Conservation (phyloP, 2,329 filamentous ascomycete species). For the Colletotrichum sp. region DNA sequence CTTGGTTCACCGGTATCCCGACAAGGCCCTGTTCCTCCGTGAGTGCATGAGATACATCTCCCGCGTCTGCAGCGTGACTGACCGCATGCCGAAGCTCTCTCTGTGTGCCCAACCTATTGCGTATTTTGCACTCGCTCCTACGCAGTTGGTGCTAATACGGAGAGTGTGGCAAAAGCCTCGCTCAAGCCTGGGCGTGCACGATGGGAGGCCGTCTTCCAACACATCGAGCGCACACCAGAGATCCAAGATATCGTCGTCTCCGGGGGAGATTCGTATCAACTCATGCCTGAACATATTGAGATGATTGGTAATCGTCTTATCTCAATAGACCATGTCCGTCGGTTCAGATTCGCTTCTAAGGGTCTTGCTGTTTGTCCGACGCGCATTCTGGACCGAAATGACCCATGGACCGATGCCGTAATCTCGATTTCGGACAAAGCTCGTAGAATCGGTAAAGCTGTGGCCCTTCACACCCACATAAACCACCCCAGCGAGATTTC, state of each 20-base stretch:
- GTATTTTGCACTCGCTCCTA: slow-evolving; percentile 67
- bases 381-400: slow-evolving; percentile 55
- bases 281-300: slow-evolving; percentile 55
- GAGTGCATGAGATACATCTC: slow-evolving; percentile 24
- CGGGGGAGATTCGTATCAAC: slow-evolving; percentile 65
- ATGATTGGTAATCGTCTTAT: slow-evolving; percentile 61
- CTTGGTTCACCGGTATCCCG: slow-evolving; percentile 67
- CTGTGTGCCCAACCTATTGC: slow-evolving; percentile 68
- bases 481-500: slow-evolving; percentile 68
- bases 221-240: slow-evolving; percentile 55
- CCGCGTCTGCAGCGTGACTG: neutral
- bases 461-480: slow-evolving; percentile 70
- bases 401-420: slow-evolving; percentile 59
- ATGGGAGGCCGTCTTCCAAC: slow-evolving; percentile 62
- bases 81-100: slow-evolving; percentile 48
- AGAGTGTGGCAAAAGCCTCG: slow-evolving; percentile 50
- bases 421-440: slow-evolving; percentile 56
- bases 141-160: slow-evolving; percentile 60
- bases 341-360: slow-evolving; percentile 67
- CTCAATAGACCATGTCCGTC: slow-evolving; percentile 60
- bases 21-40: slow-evolving; percentile 68
- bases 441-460: slow-evolving; percentile 58
- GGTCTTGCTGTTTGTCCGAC: slow-evolving; percentile 64
- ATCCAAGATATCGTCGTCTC: slow-evolving; percentile 67
- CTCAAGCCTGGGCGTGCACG: slow-evolving; percentile 43